These are phyloP conservation scores for Xylariomycetidae sp. DNA, from an alignment of 2,329 filamentous ascomycete species.

Conservation along the genomic window DNA sequence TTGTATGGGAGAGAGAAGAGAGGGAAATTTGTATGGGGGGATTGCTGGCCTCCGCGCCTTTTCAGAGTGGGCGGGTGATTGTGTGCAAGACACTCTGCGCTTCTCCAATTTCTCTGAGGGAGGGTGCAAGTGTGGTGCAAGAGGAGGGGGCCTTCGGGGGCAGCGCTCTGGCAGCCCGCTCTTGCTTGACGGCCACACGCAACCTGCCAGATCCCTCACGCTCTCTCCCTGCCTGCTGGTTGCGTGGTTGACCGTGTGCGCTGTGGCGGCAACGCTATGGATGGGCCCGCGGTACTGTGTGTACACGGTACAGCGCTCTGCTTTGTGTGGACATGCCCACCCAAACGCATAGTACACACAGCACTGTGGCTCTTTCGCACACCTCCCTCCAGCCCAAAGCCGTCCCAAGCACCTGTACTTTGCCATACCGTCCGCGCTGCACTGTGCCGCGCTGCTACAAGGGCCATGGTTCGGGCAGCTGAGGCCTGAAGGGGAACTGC, in stretches of 20 bases:
- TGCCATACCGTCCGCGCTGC: background rate
- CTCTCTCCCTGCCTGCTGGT: slow-evolving; percentile 1
- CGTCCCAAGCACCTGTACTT: slow-evolving; percentile 1
- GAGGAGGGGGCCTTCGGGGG: slow-evolving; percentile 5
- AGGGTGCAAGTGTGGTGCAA: slow-evolving; percentile 21
- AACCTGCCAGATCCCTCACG: background rate
- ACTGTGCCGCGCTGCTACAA: slow-evolving; percentile 5
- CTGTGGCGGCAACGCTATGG: background rate
- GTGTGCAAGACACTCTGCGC: slow-evolving; percentile 31
- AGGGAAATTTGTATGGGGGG: slow-evolving; percentile 52
- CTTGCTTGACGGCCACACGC: too few relatives aligned
- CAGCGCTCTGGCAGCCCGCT: too few relatives aligned
- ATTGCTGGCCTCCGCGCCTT: slow-evolving; percentile 46
- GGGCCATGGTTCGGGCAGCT: too few relatives aligned
- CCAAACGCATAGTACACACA: too few relatives aligned
- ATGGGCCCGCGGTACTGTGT: slow-evolving; percentile 4
- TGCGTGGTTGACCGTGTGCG: slow-evolving; percentile 3
- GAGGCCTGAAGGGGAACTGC: too few relatives aligned
- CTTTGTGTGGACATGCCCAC: too few relatives aligned
- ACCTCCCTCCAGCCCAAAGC: slow-evolving; percentile 1
- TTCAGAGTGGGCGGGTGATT: slow-evolving; percentile 62
- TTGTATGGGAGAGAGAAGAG: slow-evolving; percentile 55
- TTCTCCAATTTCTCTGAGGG: slow-evolving; percentile 19
- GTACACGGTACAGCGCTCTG: slow-evolving; percentile 1
- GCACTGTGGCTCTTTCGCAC: slow-evolving; percentile 3